Conservation (phyloP, 345 rosid genomes). For the Psidium friedrichsthalianum region DNA sequence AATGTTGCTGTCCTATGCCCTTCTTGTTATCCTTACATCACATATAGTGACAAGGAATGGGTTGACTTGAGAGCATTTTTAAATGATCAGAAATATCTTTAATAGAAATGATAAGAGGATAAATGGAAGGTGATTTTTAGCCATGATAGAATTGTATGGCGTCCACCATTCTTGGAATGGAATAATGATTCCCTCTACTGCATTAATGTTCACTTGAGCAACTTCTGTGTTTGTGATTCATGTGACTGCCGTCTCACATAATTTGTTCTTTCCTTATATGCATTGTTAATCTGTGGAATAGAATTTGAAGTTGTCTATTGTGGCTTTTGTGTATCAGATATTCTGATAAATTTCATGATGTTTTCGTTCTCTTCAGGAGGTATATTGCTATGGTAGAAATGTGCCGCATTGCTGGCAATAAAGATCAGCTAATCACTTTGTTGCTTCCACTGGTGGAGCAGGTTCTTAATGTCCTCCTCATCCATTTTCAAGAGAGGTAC, state of each 20-base stretch:
- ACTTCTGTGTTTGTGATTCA: neutral
- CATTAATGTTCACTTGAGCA: neutral
- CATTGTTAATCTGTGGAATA: neutral
- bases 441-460: constrained; percentile 73
- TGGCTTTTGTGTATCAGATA: neutral
- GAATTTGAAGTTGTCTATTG: neutral
- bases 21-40: neutral
- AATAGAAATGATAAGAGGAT: neutral
- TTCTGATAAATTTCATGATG: neutral
- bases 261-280: neutral
- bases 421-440: constrained; percentile 64
- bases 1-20: neutral
- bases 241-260: neutral
- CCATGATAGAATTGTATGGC: neutral
- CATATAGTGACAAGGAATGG: neutral
- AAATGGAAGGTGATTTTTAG: neutral
- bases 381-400: constrained; percentile 89
- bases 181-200: neutral
- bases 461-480: constrained; percentile 54
- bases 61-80: neutral
- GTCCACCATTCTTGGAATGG: neutral
- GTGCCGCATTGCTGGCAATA: constrained; percentile 70
- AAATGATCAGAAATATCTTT: neutral
- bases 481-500: constrained; percentile 85
- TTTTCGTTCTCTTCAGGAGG: constrained; percentile 49